phyloP scores from a whole-genome alignment of 2,329 filamentous ascomycete species.

The Epichloe sylvatica region DNA sequence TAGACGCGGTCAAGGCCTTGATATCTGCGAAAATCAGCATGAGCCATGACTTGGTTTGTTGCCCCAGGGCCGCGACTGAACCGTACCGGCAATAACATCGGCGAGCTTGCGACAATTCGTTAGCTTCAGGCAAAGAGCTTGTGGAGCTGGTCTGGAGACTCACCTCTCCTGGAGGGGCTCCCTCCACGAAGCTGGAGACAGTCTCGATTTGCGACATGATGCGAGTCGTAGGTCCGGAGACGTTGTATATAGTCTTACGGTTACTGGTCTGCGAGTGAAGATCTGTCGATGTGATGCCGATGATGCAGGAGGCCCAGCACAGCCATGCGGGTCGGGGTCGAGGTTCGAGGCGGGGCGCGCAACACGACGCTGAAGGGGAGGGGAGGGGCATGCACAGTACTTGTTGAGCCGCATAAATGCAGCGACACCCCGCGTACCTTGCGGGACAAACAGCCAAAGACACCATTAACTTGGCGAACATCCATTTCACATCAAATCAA shows the following conservation, averaged over 20 bases:
- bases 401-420: not conserved
- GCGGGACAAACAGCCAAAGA: not conserved
- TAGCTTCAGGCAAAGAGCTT: slow-evolving; percentile 13
- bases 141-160: slow-evolving; percentile 13
- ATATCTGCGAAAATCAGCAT: slow-evolving; percentile 50
- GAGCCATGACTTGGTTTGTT: not conserved
- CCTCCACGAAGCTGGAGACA: slow-evolving; percentile 78
- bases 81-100: slow-evolving; percentile 73
- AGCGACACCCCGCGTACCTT: not conserved
- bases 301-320: not conserved
- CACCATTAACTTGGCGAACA: not conserved
- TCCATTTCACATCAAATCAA: not conserved
- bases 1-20: slow-evolving; percentile 65
- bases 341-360: slow-evolving; percentile 13
- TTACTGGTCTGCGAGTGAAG: not conserved
- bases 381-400: not conserved
- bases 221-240: not conserved
- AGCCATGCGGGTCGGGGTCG: slow-evolving; percentile 1
- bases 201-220: slow-evolving; percentile 26
- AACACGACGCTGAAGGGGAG: not conserved
- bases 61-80: not conserved
- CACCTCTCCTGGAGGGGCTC: slow-evolving; percentile 94
- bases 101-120: slow-evolving; percentile 50
- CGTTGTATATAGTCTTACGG: not conserved
- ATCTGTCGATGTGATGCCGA: not conserved